Evolutionary conservation across 2,329 filamentous ascomycete genomes (phyloP).

Genomic region (Phaeosphaeriaceae sp.): DNA sequence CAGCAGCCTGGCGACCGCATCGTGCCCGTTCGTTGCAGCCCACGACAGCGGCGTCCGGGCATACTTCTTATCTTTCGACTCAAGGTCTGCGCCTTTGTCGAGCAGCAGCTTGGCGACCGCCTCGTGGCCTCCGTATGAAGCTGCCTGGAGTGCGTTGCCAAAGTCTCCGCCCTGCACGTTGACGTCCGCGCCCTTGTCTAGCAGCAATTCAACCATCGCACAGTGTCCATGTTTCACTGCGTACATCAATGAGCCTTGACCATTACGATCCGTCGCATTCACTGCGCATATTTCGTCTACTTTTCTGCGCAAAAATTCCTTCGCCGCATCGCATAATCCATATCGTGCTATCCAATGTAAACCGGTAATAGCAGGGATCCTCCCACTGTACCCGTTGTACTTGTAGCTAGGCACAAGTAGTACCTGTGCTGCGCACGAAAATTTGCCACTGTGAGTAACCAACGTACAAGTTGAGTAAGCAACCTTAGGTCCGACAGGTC

Average conservation of each 20-base stretch:
- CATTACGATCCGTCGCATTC: not conserved
- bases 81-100: not conserved
- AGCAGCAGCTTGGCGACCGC: not conserved
- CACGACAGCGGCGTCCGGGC: no score
- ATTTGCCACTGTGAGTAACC: not conserved
- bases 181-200: not conserved
- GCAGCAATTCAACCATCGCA: not conserved
- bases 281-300: not conserved
- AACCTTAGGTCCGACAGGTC: not conserved
- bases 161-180: not conserved
- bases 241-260: not conserved
- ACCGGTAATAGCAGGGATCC: not conserved
- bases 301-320: not conserved
- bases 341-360: not conserved
- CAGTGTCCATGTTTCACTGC: not conserved
- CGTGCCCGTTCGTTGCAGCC: no score
- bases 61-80: no score
- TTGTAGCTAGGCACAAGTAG: not conserved
- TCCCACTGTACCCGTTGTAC: not conserved
- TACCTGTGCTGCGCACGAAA: not conserved
- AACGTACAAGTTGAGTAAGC: not conserved
- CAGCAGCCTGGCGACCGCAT: no score
- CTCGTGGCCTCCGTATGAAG: not conserved
- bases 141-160: not conserved
- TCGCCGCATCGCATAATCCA: not conserved